Conservation (phyloP, 352 stramenopile species). For the Phytophthora pluvialis region DNA sequence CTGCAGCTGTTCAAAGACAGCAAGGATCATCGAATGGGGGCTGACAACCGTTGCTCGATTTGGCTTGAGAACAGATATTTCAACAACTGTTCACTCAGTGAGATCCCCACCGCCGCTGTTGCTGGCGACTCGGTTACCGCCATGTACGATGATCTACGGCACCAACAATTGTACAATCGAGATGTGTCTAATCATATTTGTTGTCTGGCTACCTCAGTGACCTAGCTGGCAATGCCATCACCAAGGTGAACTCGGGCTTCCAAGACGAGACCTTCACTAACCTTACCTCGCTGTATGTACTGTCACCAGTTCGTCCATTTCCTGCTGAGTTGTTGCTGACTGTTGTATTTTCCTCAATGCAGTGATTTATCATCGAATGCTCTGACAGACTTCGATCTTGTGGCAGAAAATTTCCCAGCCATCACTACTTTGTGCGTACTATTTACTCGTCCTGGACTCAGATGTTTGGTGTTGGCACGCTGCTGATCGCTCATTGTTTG, state of each 20-base stretch:
- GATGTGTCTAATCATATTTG: slow-evolving; percentile 11
- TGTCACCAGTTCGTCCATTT: neutral
- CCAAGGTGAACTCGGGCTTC: slow-evolving; percentile 40
- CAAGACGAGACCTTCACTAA: slow-evolving; percentile 49
- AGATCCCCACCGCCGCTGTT: slow-evolving; percentile 61
- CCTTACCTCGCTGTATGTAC: slow-evolving; percentile 63
- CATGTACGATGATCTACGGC: slow-evolving; percentile 35
- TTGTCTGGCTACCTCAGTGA: slow-evolving; percentile 33
- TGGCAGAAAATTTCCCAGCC: slow-evolving; percentile 47
- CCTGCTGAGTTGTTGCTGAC: neutral
- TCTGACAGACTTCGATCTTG: slow-evolving; percentile 45
- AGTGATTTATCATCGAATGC: slow-evolving; percentile 57
- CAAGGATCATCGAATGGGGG: neutral
- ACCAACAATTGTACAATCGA: neutral
- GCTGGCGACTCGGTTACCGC: slow-evolving; percentile 49
- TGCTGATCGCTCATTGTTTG: slow-evolving; percentile 1
- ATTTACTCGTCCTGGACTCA: neutral
- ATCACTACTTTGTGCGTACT: slow-evolving; percentile 51
- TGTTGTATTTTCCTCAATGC: slow-evolving; percentile 3
- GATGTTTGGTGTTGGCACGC: neutral
- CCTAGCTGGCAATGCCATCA: slow-evolving; percentile 52
- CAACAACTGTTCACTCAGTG: slow-evolving; percentile 71
- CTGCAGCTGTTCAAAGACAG: neutral
- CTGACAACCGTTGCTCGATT: slow-evolving; percentile 16
- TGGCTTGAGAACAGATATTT: slow-evolving; percentile 43